phyloP scores from a whole-genome alignment of 2,329 filamentous ascomycete species.

The Nothophoma quercina region DNA sequence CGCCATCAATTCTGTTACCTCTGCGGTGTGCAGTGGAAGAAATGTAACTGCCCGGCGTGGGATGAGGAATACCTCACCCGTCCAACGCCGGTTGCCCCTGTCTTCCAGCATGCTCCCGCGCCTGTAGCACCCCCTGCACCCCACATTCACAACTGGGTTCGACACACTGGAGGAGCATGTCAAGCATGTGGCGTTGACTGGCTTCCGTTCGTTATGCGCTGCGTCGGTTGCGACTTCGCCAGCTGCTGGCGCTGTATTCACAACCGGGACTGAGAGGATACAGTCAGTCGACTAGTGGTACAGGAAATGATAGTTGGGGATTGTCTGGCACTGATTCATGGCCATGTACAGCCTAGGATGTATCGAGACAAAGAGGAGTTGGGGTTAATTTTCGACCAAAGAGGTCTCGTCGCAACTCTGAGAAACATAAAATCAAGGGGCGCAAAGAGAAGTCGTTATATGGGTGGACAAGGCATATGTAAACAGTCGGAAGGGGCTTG shows the following conservation, averaged over 20 bases:
- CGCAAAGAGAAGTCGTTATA: too few species aligned
- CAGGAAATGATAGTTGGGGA: too few species aligned
- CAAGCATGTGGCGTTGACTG: not conserved
- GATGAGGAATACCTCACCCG: slow-evolving; percentile 20
- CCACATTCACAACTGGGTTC: not conserved
- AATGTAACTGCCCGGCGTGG: slow-evolving; percentile 15
- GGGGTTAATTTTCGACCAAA: not conserved
- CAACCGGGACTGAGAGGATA: not conserved
- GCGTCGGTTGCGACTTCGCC: not conserved
- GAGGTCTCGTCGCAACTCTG: too few species aligned
- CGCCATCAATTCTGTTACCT: slow-evolving; percentile 29
- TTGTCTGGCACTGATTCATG: too few species aligned
- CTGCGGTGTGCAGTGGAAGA: slow-evolving; percentile 27
- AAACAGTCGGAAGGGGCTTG: too few species aligned
- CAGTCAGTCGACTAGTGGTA: too few species aligned
- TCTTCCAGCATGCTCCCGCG: not conserved
- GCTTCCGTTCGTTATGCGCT: not conserved
- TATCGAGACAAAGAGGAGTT: too few species aligned
- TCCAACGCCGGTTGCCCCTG: not conserved
- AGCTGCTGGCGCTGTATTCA: slow-evolving; percentile 21
- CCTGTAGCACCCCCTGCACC: not conserved
- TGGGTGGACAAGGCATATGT: too few species aligned
- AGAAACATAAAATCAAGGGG: too few species aligned
- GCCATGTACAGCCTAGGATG: too few species aligned
- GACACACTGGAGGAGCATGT: not conserved